Base-by-base conservation (phyloP, 2,329 filamentous ascomycete genomes). In the Botryotinia calthae region DNA sequence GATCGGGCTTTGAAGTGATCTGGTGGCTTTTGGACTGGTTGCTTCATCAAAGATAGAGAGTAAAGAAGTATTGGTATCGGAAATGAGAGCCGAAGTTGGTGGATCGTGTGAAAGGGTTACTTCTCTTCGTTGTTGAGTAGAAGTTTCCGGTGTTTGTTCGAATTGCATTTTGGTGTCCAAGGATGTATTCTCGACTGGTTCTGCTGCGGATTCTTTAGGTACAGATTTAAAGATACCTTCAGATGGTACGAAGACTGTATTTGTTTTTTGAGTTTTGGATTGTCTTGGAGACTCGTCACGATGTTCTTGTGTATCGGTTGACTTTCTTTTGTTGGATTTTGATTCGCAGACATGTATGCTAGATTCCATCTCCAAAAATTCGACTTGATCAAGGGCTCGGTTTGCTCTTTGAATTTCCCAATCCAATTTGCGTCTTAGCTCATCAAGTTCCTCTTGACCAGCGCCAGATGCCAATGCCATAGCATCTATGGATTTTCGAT, bases 291-390 rank as follows among this genome's bases (percentile, higher is more conserved):
- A 46, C 42, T 62, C 42, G 64, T 72, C 61, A 31, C 48, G 9
- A 46, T 28, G 28, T 42, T 71, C 62, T 16, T 61, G 56, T 63
- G 40, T 22, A 31, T 68, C 65, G 34, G 48, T 68, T 10, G 65
- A 65, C 40, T 63, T 65, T 62, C 62, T 51, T 54, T 74, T 70
- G 51, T 73, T 74, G 44, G 64, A 69, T 75, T 76, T 86, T 79
- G 90, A 91, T 1, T 87, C 84, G 82, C 91, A 93, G 81, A 87
- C 89, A 64, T 87, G 86, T 76, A 94, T 86, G 67, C 89, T 86
- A 80, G 91, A 94, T 80, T 95, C 92, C 71, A 91, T 87, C 79
- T 93, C 88, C 80, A 95, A 84, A 81, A 93, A 95, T 46, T 94
- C 91, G 65, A 94, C 85, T 79, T 92, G 88, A 74, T 94, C 92